Percentiles rank a stretch among this genome's conserved stretches.
Conservation (phyloP, 2,329 filamentous ascomycete genomes). For the Microdochium paspali region DNA sequence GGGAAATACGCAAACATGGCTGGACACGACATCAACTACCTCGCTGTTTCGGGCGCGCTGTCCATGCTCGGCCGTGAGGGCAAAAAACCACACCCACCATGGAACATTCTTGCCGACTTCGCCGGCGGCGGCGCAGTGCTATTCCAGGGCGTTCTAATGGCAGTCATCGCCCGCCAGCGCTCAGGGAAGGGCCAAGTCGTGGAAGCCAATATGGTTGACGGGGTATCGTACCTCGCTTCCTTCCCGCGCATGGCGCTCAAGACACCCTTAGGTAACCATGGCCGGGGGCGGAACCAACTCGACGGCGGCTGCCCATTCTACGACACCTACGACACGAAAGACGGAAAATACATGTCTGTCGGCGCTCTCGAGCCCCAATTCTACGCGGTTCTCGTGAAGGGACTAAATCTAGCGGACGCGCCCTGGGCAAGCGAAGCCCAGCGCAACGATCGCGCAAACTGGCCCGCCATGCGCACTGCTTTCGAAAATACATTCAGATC, state of each 20-base stretch:
- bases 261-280: constrained; percentile 49
- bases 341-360: constrained; percentile 75
- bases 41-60: constrained; percentile 76
- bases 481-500: constrained; percentile 57
- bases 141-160: constrained; percentile 74
- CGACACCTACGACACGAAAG: constrained; percentile 76
- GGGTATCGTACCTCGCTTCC: constrained; percentile 66
- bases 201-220: constrained; percentile 96
- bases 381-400: constrained; percentile 57
- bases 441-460: constrained; percentile 51
- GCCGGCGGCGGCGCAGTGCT: constrained; percentile 79
- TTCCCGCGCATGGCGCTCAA: constrained; percentile 64
- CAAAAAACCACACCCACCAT: constrained; percentile 67
- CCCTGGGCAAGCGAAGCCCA: constrained; percentile 34
- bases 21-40: constrained; percentile 94
- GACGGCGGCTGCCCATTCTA: constrained; percentile 87
- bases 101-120: constrained; percentile 83
- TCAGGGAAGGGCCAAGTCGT: constrained; percentile 76
- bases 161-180: constrained; percentile 55
- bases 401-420: constrained; percentile 48
- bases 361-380: constrained; percentile 86
- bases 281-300: constrained; percentile 66
- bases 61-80: constrained; percentile 62
- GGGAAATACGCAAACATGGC: constrained; percentile 83
- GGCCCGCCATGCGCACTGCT: constrained; percentile 54